Evolutionary conservation across 2,329 filamentous ascomycete genomes (phyloP).

Genomic region (Malbranchea zuffiana): DNA sequence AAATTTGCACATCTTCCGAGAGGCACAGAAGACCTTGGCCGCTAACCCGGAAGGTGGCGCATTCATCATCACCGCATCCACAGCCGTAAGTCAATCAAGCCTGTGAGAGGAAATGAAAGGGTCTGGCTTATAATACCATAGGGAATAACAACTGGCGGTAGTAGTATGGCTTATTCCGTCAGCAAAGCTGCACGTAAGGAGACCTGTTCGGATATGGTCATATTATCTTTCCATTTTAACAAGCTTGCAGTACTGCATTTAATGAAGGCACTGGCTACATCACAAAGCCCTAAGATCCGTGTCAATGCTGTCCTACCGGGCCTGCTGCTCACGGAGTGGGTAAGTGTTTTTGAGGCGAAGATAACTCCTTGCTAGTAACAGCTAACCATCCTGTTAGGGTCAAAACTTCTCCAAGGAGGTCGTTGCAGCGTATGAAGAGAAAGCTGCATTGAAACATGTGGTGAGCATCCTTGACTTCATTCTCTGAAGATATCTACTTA

Average conservation of each 20-base stretch:
- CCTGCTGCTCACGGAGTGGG: conserved; percentile 58
- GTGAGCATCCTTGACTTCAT: conserved; percentile 28
- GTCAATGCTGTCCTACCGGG: conserved; percentile 56
- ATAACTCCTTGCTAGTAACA: neutral
- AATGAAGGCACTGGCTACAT: conserved; percentile 53
- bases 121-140: conserved; percentile 30
- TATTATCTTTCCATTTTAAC: neutral
- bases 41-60: conserved; percentile 52
- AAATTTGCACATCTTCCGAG: conserved; percentile 44
- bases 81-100: conserved; percentile 39
- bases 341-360: conserved; percentile 20
- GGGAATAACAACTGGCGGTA: conserved; percentile 42
- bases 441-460: conserved; percentile 49
- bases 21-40: conserved; percentile 49
- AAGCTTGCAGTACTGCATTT: conserved; percentile 45
- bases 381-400: conserved; percentile 32
- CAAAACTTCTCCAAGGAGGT: conserved; percentile 47
- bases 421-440: conserved; percentile 44
- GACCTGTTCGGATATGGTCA: neutral
- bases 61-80: conserved; percentile 53
- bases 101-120: too few species aligned
- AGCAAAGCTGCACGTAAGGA: conserved; percentile 58
- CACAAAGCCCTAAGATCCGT: conserved; percentile 51
- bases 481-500: conserved; percentile 5
- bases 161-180: conserved; percentile 60